Base-by-base conservation (phyloP, 768 basidiomycete genomes). In the Clitopilus passeckerianus region DNA sequence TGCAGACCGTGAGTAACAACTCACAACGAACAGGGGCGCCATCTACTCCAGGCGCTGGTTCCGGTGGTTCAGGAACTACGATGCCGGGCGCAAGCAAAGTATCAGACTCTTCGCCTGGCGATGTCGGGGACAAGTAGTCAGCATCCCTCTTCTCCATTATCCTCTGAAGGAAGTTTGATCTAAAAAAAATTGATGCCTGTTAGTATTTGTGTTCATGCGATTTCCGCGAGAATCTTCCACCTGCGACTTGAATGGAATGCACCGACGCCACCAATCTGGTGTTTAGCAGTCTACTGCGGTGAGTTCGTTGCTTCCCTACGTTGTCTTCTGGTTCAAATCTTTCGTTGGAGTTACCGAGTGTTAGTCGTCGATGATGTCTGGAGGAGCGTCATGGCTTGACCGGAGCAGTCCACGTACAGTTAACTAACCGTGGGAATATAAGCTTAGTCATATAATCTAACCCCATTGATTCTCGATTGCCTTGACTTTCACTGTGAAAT, bases 11-110 rank as follows among this genome's bases (percentile, higher is more conserved):
- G n/a, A n/a, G n/a, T 34, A 52, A n/a, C 57, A 53, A 82, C 91
- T 78, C 75, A 93, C 91, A 93, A 65, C 89, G 82, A 59, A 93
- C 90, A 44, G 91, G 91, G 34, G 79, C 74, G 23, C 91, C 91
- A 70, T 87, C 74, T 23, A 92, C 60, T 34, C 91, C 91, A 57
- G 90, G 90, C 56, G 75, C 79, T n/a, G 89, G 89, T 64, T 89
- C 87, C 12, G 46, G 46, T 59, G 77, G 74, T 61, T 86, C 83
- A 50, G 77, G 71, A 37, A 72, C 71, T 50, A 18, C 46, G 4
- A 12, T 12, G 16, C n/a, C 46, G 62, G 78, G 75, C 23, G 78
- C 83, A 58, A 80, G 66, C 1, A 80, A 59, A 24, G 68, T 70
- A 66, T 90, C 90, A 6, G 86, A 87, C 23, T 90, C 88, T 59